phyloP scores from a whole-genome alignment of 345 rosid genomes.

The Acer campestre region DNA sequence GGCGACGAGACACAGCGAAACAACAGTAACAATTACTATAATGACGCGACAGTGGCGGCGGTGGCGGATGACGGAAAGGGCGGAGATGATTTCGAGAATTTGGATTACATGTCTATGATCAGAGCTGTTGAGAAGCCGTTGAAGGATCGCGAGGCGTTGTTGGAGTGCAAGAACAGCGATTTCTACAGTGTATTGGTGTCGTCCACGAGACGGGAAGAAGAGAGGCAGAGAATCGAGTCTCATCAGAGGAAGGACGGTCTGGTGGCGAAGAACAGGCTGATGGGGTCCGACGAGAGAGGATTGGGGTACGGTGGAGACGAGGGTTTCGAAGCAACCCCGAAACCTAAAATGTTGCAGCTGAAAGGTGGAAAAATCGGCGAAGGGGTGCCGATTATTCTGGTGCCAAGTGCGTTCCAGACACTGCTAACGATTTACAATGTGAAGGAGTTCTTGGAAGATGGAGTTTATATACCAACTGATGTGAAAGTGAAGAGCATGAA shows the following conservation, averaged over 20 bases:
- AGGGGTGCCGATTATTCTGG: constrained; percentile 91
- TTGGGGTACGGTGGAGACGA: constrained; percentile 66
- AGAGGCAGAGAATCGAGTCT: constrained; percentile 83
- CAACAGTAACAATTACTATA: constrained; percentile 10
- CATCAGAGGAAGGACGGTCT: constrained; percentile 96
- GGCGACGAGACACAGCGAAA: neutral
- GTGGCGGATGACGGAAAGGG: constrained; percentile 30
- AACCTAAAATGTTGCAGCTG: constrained; percentile 64
- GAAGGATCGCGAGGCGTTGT: constrained; percentile 71
- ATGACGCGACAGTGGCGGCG: constrained; percentile 24
- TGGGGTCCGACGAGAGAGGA: constrained; percentile 88
- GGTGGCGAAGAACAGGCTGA: constrained; percentile 83
- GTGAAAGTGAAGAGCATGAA: constrained; percentile 89
- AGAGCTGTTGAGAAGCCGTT: constrained; percentile 67
- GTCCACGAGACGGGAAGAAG: constrained; percentile 83
- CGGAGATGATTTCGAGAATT: constrained; percentile 25
- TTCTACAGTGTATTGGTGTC: constrained; percentile 75
- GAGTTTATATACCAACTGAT: constrained; percentile 79
- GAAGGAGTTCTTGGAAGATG: constrained; percentile 93
- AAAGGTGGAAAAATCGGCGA: constrained; percentile 86
- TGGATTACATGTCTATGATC: constrained; percentile 45
- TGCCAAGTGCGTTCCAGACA: constrained; percentile 92
- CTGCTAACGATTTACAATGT: constrained; percentile 89
- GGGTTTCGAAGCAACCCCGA: constrained; percentile 54
- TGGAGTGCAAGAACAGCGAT: constrained; percentile 75